phyloP scores from a whole-genome alignment of 139 green algal genomes.

The Diplosphaera chodatii region DNA sequence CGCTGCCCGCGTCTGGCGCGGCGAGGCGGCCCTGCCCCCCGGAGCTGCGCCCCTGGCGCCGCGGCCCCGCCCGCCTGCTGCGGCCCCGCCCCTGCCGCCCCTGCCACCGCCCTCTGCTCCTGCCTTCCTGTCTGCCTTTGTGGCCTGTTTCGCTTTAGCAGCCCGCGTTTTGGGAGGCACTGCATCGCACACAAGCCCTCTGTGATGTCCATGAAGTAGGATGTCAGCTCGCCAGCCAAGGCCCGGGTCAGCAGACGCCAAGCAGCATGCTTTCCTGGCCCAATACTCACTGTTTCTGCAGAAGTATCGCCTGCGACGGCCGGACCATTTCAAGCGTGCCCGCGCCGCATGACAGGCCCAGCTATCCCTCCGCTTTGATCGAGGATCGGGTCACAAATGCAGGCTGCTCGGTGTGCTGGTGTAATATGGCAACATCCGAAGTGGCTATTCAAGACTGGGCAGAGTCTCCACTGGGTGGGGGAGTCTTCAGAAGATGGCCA shows the following conservation, averaged over 20 bases:
- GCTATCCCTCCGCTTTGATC: too few relatives aligned
- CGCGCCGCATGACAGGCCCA: neutral
- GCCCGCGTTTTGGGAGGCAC: neutral
- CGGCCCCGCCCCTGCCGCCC: neutral
- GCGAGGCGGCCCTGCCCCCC: neutral
- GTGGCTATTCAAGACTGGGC: too few relatives aligned
- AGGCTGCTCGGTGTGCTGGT: too few relatives aligned
- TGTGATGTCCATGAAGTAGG: neutral
- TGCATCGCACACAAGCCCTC: neutral
- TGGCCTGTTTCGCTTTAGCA: neutral
- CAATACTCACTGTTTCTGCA: neutral
- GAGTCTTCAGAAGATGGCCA: too few relatives aligned
- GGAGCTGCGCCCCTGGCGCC: neutral
- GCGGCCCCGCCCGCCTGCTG: neutral
- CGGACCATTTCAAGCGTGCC: neutral
- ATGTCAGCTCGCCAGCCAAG: too few relatives aligned
- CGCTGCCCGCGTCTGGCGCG: neutral
- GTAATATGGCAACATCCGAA: too few relatives aligned
- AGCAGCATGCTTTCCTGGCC: neutral
- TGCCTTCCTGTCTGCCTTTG: neutral
- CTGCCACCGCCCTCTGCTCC: neutral
- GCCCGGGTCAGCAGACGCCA: too few relatives aligned
- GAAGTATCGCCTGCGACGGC: neutral
- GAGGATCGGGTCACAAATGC: too few relatives aligned
- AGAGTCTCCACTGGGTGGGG: too few relatives aligned